Evolutionary conservation across 2,329 filamentous ascomycete genomes (phyloP), one percentile per base, ranked within the genome.

Genomic region (Aureobasidium sp.): DNA sequence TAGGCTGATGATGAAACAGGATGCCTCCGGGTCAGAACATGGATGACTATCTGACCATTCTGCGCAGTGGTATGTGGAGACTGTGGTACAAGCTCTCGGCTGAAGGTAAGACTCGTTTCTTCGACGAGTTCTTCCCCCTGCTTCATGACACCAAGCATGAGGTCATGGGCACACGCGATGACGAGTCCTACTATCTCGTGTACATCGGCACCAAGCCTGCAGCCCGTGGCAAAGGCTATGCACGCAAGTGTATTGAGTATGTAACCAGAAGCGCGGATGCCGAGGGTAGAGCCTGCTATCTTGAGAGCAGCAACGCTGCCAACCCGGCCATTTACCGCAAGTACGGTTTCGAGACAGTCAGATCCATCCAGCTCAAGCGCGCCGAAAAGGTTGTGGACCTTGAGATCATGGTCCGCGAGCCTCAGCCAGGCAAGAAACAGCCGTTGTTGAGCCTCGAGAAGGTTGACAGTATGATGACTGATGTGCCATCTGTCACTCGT

Each of bases 401-500:
- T 73, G 87, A 89, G 70, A 88, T 91, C 75, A 95, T 95, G 90
- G 87, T 93, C 58, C 81, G 89, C 64, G 87, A 91, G 78, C 88
- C 89, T 39, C 61, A 63, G 55, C 34, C 36, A 10, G 20, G 41
- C 34, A 42, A 26, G 37, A 66, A 44, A 26, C 32, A 42, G 42
- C 34, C 50, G 3, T 53, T 51, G 15, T 47, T 41, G 42, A 60
- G 57, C 46, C 42, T 62, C 12, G 60, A 62, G 42, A 62, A 62
- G 60, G 60, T 56, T 2, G 60, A 62, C 42, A 62, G 60, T 26
- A 41, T 62, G 60, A 29, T 62, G 7, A 47, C 50, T 5, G 42
- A 60, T 48, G 57, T 27, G 29, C 51, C 57, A 23, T 39, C 36
- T 8, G 32, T 20, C 34, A 27, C 20, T 48, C 47, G 37, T 34